Percentiles rank a stretch among this genome's conserved stretches.
phyloP scores from a whole-genome alignment of 2,329 filamentous ascomycete species.

The Sphaceloma murrayae region DNA sequence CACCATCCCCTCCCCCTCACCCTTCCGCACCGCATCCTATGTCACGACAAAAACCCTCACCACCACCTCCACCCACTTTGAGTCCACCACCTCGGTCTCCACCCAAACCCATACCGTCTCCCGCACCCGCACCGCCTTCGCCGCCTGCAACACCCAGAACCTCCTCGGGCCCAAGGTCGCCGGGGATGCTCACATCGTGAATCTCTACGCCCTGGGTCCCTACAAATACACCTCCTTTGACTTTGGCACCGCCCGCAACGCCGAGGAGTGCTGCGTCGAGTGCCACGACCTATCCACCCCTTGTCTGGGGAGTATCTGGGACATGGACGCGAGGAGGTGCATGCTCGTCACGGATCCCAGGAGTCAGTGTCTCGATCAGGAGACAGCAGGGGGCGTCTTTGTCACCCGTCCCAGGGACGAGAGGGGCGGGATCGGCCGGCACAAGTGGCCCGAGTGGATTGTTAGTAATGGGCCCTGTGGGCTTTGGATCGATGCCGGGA shows the following conservation, averaged over 20 bases:
- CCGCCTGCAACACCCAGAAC: constrained; percentile 18
- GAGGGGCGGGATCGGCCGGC: constrained; percentile 1
- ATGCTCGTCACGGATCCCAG: constrained; percentile 5
- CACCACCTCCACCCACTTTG: constrained; percentile 10
- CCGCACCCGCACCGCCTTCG: constrained; percentile 16
- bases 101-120: constrained; percentile 17
- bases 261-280: constrained; percentile 18
- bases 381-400: background rate
- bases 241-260: constrained; percentile 12
- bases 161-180: constrained; percentile 13
- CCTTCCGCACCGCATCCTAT: constrained; percentile 9
- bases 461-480: constrained; percentile 16
- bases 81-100: constrained; percentile 14
- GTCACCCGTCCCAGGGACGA: constrained; percentile 4
- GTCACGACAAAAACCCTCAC: constrained; percentile 15
- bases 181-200: constrained; percentile 8
- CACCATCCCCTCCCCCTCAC: constrained; percentile 11
- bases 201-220: constrained; percentile 12
- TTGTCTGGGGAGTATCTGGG: constrained; percentile 11
- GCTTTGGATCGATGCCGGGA: constrained; percentile 4
- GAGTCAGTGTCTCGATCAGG: constrained; percentile 7
- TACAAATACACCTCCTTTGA: constrained; percentile 16
- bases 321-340: background rate
- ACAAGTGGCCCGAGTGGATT: constrained; percentile 13
- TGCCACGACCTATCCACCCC: constrained; percentile 14